phyloP scores from a whole-genome alignment of 2,329 filamentous ascomycete species.

The Neophaeococcomyces mojaviensis region DNA sequence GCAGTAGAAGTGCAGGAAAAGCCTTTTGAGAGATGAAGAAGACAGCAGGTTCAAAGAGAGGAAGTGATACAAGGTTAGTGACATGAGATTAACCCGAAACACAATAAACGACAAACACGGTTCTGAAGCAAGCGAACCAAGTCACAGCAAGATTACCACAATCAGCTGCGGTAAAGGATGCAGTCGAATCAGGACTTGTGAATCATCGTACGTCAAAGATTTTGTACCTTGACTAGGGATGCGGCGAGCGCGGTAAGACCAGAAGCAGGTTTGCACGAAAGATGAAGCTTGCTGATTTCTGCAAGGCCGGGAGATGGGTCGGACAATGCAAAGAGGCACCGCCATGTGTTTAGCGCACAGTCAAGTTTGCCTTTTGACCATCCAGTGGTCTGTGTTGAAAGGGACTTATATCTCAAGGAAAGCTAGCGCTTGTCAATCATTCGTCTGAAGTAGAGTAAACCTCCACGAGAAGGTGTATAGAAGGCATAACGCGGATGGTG shows the following conservation, averaged over 20 bases:
- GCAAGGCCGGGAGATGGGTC: constrained; percentile 2
- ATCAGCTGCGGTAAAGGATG: not conserved
- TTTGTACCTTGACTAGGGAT: not conserved
- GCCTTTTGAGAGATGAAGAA: too few relatives aligned
- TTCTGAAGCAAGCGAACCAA: not conserved
- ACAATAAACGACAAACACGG: not conserved
- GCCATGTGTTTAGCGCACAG: not conserved
- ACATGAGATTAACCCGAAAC: not conserved
- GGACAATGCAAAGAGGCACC: constrained; percentile 5
- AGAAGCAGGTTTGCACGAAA: constrained; percentile 4
- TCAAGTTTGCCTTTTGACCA: constrained; percentile 7
- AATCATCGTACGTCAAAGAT: constrained; percentile 1
- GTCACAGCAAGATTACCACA: not conserved
- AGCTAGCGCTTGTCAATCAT: constrained; percentile 1
- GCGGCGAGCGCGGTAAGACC: not conserved
- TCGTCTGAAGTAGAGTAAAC: not conserved
- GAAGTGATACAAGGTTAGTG: not conserved
- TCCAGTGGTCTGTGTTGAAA: constrained; percentile 3
- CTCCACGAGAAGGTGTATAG: not conserved
- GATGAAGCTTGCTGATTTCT: constrained; percentile 2
- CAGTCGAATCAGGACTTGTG: not conserved
- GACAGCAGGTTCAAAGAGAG: not conserved
- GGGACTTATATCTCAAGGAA: not conserved
- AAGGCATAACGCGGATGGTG: constrained; percentile 1
- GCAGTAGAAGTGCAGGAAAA: not conserved